Percentiles rank a stretch among this genome's conserved stretches.
Evolutionary conservation across 306 rosid species (phyloP).

Genomic region (Lathyrus tuberosus): DNA sequence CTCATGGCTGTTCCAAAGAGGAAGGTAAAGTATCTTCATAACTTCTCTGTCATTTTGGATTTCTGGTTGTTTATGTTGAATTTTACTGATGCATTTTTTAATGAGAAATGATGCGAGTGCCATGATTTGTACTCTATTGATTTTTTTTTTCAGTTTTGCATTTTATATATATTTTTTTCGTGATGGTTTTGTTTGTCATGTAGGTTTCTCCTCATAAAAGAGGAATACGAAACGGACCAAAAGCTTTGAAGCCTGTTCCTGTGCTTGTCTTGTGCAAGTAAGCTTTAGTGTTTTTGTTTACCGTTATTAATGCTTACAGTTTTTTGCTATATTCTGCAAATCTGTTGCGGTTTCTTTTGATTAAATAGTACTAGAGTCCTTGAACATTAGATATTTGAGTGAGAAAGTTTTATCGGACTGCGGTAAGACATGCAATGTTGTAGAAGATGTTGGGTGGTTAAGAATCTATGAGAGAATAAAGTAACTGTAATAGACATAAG

Average conservation of each 20-base stretch:
- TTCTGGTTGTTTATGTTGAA: constrained; percentile 18
- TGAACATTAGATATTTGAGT: not conserved
- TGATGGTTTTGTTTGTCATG: constrained; percentile 27
- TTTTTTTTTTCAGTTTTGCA: constrained; percentile 11
- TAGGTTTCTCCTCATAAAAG: constrained; percentile 63
- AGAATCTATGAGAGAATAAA: no score
- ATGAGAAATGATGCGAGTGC: not conserved
- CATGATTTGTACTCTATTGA: constrained; percentile 8
- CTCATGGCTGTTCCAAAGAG: constrained; percentile 89
- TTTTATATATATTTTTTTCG: not conserved
- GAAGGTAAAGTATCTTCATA: constrained; percentile 55
- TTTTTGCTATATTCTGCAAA: constrained; percentile 16
- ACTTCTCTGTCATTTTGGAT: constrained; percentile 10
- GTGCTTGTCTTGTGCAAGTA: constrained; percentile 81
- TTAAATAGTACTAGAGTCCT: constrained; percentile 6
- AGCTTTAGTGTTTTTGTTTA: constrained; percentile 39
- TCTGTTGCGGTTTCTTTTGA: not conserved
- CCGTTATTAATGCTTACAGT: not conserved
- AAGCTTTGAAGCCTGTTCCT: constrained; percentile 78
- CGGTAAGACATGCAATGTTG: no score
- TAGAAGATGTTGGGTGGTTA: no score
- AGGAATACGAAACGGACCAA: constrained; percentile 84
- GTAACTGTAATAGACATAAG: no score
- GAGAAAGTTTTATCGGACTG: no score
- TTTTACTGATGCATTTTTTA: constrained; percentile 7